These are phyloP conservation scores for Colletotrichum euphorbiae DNA, from an alignment of 2,329 filamentous ascomycete genomes.

Conservation along the genomic window DNA sequence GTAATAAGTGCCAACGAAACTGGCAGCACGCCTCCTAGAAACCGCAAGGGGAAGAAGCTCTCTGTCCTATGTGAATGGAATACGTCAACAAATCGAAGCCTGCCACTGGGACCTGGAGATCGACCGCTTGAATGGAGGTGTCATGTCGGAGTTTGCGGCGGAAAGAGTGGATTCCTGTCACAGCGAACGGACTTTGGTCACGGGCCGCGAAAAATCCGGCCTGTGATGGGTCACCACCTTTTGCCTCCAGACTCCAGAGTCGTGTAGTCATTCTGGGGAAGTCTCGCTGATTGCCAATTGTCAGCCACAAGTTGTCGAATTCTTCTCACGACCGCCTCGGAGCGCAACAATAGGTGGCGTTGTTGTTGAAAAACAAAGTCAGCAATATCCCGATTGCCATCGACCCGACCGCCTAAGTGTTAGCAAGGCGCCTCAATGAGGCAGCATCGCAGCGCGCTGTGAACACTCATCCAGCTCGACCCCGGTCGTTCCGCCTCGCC, in stretches of 20 bases:
- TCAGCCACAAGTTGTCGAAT: constrained; percentile 15
- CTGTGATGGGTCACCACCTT: constrained; percentile 4
- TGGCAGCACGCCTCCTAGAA: no score
- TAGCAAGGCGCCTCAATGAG: constrained; percentile 31
- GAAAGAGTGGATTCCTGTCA: constrained; percentile 11
- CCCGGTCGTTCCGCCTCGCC: constrained; percentile 38
- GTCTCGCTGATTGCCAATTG: constrained; percentile 14
- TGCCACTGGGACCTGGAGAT: background rate
- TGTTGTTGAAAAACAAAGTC: background rate
- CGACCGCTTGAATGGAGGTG: constrained; percentile 5
- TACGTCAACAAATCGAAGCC: background rate
- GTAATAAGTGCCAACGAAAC: no score
- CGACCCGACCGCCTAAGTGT: background rate
- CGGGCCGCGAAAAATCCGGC: constrained; percentile 36
- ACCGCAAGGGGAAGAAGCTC: no score
- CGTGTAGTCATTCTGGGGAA: constrained; percentile 29
- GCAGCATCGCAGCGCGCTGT: constrained; percentile 34
- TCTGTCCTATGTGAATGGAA: background rate
- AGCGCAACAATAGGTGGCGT: constrained; percentile 13
- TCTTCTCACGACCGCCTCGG: constrained; percentile 10
- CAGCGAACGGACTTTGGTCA: constrained; percentile 33
- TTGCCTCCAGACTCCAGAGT: constrained; percentile 26
- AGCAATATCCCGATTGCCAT: background rate
- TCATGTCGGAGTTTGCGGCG: constrained; percentile 36
- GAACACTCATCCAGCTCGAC: constrained; percentile 31